Evolutionary conservation across 129 eudicot genomes (phyloP).

Genomic region (Flaveria sonorensis): DNA sequence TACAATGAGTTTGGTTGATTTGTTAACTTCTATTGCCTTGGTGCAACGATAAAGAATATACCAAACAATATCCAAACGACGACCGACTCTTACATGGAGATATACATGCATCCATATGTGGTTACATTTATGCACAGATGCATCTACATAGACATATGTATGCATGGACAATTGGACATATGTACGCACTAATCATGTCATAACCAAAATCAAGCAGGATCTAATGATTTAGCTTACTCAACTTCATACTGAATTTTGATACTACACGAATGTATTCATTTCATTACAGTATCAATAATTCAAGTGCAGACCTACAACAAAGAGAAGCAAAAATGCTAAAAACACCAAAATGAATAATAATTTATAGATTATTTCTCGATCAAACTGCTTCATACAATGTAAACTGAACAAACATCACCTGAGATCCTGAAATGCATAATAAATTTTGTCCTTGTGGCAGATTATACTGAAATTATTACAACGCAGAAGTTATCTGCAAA

Average conservation of each 20-base stretch:
- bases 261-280: constrained; percentile 15
- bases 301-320: not conserved
- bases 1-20: not conserved
- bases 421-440: too few relatives aligned
- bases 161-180: not conserved
- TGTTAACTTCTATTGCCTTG: not conserved
- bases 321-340: not conserved
- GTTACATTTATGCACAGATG: not conserved
- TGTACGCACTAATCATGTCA: not conserved
- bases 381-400: constrained; percentile 9
- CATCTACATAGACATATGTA: not conserved
- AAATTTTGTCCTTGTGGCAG: constrained; percentile 13
- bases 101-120: not conserved
- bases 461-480: constrained; percentile 38
- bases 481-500: constrained; percentile 37
- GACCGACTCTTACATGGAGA: not conserved
- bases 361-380: not conserved
- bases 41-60: not conserved
- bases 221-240: not conserved
- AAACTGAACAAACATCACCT: not conserved
- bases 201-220: not conserved
- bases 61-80: not conserved
- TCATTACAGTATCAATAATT: not conserved
- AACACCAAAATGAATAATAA: not conserved
- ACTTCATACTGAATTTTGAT: not conserved